Conservation (phyloP, 768 basidiomycete species). For the Clitopilus hobsonii region DNA sequence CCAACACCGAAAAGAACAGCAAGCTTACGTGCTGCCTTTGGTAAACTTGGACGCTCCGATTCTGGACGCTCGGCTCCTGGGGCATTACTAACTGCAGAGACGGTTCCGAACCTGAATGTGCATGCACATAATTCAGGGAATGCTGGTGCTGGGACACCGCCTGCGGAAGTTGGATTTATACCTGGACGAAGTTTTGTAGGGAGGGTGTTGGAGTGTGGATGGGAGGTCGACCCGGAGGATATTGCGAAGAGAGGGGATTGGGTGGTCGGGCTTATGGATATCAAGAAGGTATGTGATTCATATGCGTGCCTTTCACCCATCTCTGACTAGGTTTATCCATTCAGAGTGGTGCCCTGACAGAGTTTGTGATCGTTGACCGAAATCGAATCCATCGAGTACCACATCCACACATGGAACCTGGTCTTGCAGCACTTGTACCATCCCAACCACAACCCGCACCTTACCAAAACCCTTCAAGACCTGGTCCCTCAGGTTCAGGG, state of each 20-base stretch:
- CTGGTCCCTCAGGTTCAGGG: constrained; percentile 7
- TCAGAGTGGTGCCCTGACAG: constrained; percentile 83
- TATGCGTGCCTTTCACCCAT: constrained; percentile 5
- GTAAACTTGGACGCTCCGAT: constrained; percentile 9
- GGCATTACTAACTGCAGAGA: neutral
- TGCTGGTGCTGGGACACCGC: constrained; percentile 7
- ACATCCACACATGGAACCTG: constrained; percentile 37
- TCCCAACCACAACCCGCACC: constrained; percentile 12
- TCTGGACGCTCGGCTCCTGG: neutral
- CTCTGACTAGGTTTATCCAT: neutral
- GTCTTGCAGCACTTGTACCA: constrained; percentile 8
- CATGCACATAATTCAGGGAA: neutral
- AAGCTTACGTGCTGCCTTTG: constrained; percentile 16
- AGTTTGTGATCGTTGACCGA: constrained; percentile 82
- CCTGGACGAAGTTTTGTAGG: constrained; percentile 89
- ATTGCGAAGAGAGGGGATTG: constrained; percentile 74
- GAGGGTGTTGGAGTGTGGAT: constrained; percentile 75
- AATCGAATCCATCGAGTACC: constrained; percentile 73
- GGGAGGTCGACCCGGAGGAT: constrained; percentile 64
- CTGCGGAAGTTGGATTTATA: constrained; percentile 62
- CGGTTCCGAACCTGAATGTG: neutral
- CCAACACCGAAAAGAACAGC: constrained; percentile 12
- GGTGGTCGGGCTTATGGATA: constrained; percentile 78
- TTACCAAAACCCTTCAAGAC: neutral
- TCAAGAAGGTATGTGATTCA: constrained; percentile 60